Evolutionary conservation across 352 stramenopile genomes (phyloP).

Genomic region (Pythium oligandrum): DNA sequence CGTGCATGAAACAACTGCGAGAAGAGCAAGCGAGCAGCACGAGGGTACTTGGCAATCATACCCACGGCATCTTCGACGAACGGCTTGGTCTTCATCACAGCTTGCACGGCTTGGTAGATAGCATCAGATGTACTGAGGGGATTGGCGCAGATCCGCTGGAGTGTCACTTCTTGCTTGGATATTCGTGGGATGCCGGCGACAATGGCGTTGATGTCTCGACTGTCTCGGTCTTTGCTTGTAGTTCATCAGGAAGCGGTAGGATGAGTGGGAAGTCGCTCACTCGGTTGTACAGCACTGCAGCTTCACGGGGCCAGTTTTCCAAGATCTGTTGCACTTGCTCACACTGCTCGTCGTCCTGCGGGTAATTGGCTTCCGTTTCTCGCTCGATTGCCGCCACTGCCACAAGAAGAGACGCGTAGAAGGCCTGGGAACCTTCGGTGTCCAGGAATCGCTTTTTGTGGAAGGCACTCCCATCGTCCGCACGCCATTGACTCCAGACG

Average conservation of each 20-base stretch:
- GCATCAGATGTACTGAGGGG: constrained; percentile 36
- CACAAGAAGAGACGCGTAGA: constrained; percentile 13
- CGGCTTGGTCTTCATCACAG: constrained; percentile 21
- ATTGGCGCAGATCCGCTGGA: no score
- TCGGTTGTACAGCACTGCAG: constrained; percentile 32
- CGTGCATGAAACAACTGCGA: constrained; percentile 33
- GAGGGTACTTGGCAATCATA: constrained; percentile 38
- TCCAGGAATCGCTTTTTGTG: constrained; percentile 16
- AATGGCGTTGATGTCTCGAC: no score
- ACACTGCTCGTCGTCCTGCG: constrained; percentile 10
- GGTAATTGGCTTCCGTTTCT: constrained; percentile 1
- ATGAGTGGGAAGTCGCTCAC: constrained; percentile 30
- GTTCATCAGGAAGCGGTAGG: constrained; percentile 30
- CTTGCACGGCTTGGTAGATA: constrained; percentile 34
- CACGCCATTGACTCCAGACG: constrained; percentile 15
- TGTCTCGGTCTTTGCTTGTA: constrained; percentile 5
- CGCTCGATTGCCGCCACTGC: constrained; percentile 7
- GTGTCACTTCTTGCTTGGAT: constrained; percentile 33
- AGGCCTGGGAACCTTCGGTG: constrained; percentile 3
- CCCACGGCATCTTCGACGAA: constrained; percentile 29
- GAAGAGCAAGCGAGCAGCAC: constrained; percentile 32
- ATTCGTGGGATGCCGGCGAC: no score
- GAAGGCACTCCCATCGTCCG: constrained; percentile 10
- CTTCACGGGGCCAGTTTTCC: constrained; percentile 46
- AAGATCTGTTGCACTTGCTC: constrained; percentile 37